Base-by-base conservation (phyloP, 352 stramenopile genomes). In the Blastocystis sp. region DNA sequence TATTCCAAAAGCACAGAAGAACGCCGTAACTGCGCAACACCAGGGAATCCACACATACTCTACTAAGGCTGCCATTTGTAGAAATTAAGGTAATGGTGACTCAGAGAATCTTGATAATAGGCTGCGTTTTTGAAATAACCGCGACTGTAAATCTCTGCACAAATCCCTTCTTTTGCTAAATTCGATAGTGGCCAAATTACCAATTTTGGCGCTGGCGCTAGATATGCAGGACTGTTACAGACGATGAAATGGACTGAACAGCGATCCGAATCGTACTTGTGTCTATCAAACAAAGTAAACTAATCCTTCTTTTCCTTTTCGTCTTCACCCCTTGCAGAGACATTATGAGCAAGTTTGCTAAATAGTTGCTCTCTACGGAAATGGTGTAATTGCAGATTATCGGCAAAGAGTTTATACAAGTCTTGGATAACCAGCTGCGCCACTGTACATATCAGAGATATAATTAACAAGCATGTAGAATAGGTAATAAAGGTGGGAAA, bases 1-100 rank as follows among this genome's bases (percentile, higher is more conserved):
- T 43, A 93, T 94, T 53, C 88, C 80, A 61, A 91, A 93, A 39
- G 90, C 87, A 61, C 90, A 91, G 29, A 90, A 69, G 66, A 93
- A 93, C 4, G 90, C 92, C 55, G 91, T 84, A 39, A 93, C 90
- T 26, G 87, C 73, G 68, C 73, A 84, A 43, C 73, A 84, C 73
- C 73, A 84, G 34, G 73, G 73, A 84, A 84, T 64, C 73, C 73
- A 84, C 3, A 55, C 55, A 66, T 84, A 84, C 20, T 84, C 8
- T 2, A 29, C n/a, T 18, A 84, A 45, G 7, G 43, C 73, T 37
- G 73, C 73, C 73, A 84, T 84, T n/a, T 5, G 8, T 53, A 45
- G 23, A 73, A 45, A 73, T 29, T 43, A 45, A 18, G n/a, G 26
- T 53, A 39, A 34, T 34, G 29, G 29, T 34, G 29, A 34, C 29